A percentile compares a stretch with the other conserved stretches of the same genome.
Evolutionary conservation across 257 asterid species (phyloP).

Genomic region (Solanum megistacrolobum): DNA sequence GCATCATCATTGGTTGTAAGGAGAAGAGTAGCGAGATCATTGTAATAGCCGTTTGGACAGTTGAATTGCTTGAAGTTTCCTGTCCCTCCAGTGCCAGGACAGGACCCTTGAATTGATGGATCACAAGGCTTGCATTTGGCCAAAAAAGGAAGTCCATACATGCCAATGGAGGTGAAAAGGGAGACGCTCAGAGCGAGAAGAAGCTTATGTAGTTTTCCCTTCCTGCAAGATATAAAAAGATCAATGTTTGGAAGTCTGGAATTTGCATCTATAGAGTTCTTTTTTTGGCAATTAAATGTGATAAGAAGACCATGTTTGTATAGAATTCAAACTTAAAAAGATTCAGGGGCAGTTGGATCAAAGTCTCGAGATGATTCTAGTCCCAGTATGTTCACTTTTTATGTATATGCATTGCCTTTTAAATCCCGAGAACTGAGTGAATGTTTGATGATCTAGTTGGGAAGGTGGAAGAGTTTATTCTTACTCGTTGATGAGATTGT

Average conservation of each 20-base stretch:
- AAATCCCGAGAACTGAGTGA: not conserved
- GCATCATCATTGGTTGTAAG: conserved; percentile 80
- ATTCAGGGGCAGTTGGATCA: not conserved
- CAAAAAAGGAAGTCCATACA: conserved; percentile 87
- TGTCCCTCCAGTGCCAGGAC: conserved; percentile 65
- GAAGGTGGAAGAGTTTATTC: conserved; percentile 7
- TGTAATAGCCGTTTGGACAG: conserved; percentile 85
- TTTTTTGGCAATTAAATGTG: not conserved
- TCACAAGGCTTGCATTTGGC: conserved; percentile 78
- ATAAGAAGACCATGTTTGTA: not conserved
- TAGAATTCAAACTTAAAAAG: not conserved
- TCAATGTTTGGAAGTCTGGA: not conserved
- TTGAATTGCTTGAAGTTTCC: conserved; percentile 91
- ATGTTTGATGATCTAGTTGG: not conserved
- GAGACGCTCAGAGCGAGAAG: conserved; percentile 67
- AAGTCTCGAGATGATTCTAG: not conserved
- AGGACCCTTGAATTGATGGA: conserved; percentile 30
- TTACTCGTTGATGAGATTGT: conserved; percentile 72
- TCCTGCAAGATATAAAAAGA: conserved; percentile 44
- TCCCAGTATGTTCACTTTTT: not conserved
- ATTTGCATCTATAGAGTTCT: conserved; percentile 36
- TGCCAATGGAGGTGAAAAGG: conserved; percentile 67
- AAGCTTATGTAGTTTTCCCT: conserved; percentile 70
- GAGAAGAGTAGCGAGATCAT: conserved; percentile 82
- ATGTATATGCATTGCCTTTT: not conserved